phyloP scores from a whole-genome alignment of 371 early-diverging fungal species.

The Mortierella sp. region DNA sequence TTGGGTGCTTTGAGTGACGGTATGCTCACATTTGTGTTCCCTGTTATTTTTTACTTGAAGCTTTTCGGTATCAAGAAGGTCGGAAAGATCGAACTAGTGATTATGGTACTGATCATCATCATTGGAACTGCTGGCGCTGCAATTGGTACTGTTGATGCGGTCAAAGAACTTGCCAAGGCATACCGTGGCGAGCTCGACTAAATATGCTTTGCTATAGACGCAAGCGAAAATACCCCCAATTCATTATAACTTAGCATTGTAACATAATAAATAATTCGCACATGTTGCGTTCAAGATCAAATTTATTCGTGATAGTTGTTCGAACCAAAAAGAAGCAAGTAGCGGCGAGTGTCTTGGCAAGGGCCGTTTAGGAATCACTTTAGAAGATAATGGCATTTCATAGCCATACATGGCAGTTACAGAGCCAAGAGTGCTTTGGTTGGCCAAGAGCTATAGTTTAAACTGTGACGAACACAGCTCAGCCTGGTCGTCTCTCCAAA shows the following conservation, averaged over 20 bases:
- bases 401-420: no score
- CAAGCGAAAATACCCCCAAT: background rate
- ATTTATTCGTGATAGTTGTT: no score
- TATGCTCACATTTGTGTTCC: slow-evolving; percentile 86
- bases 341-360: no score
- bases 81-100: slow-evolving; percentile 65
- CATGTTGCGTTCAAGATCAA: no score
- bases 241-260: no score
- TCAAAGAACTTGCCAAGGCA: slow-evolving; percentile 58
- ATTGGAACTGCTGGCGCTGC: slow-evolving; percentile 81
- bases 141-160: slow-evolving; percentile 81
- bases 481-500: background rate
- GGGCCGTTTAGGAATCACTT: no score
- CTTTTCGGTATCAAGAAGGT: slow-evolving; percentile 78
- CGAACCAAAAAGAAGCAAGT: no score
- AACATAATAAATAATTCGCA: no score
- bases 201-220: background rate
- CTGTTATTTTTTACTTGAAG: slow-evolving; percentile 81
- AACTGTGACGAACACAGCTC: background rate
- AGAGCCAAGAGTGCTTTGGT: no score
- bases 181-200: slow-evolving; percentile 42
- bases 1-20: slow-evolving; percentile 86
- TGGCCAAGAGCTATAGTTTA: no score
- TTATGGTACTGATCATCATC: slow-evolving; percentile 69
- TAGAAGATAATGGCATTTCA: no score